Base-by-base conservation (phyloP, 768 basidiomycete species). In the Lactarius quietus region DNA sequence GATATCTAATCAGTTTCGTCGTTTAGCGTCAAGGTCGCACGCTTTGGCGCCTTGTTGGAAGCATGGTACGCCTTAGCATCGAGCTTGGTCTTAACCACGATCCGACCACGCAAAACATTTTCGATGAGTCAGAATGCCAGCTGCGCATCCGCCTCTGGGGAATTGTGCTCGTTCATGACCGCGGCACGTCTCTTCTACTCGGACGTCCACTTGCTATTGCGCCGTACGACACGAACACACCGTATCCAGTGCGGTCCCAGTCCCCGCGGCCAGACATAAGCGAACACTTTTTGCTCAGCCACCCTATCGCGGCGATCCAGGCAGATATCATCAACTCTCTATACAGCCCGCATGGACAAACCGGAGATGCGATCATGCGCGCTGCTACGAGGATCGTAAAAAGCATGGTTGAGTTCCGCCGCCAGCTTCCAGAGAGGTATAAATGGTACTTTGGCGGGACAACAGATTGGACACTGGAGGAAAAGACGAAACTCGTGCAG, bases 31-130 rank as follows among this genome's bases (percentile, higher is more conserved):
- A 92, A 83, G 92, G 92, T n/a, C 85, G 91, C 68, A 89, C 90
- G 1, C 78, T 94, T 3, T 94, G 92, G 92, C 89, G 92, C 60
- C 84, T 94, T 18, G 91, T 92, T 60, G 92, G 92, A 33, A 90
- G 87, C 66, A 82, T 94, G 43, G 90, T 93, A 31, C 86, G 92
- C 6, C 81, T 94, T 14, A 83, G 89, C 18, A 86, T 93, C 68
- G 92, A 94, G 75, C 81, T 94, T 3, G 92, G 92, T 29, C 79
- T 94, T 53, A 93, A 94, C 69, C 92, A 94, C 70, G 91, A 94
- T 73, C 92, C 92, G 6, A 88, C 82, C 4, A 81, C 80, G 2
- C 87, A 92, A 73, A 75, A 80, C 60, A 78, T 76, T 3, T 94
- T 93, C 75, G 86, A 86, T 1, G 85, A 86, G 29, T 88, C 89